Evolutionary conservation across 1,284 basidiomycete genomes (phyloP).

Genomic region (Xerocomus amazonicus): DNA sequence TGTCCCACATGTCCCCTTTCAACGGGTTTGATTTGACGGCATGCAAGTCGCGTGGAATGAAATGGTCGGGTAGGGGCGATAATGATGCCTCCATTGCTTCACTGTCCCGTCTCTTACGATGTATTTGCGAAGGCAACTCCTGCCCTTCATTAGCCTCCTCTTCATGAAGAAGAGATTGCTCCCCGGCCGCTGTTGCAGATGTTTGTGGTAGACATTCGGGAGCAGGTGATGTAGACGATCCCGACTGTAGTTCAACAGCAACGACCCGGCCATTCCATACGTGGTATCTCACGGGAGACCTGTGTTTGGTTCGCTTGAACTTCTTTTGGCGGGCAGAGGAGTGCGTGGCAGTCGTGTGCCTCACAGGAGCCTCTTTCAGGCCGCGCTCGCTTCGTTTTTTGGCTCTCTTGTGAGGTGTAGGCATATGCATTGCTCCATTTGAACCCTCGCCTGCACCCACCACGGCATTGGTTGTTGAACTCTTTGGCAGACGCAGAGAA

Average conservation of each 20-base stretch:
- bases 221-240: background rate
- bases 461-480: background rate
- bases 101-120: background rate
- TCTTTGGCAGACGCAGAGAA: background rate
- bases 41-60: background rate
- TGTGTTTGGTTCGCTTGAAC: background rate
- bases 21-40: background rate
- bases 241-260: background rate
- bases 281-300: conserved; percentile 7
- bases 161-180: background rate
- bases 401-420: conserved; percentile 2
- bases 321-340: background rate
- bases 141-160: background rate
- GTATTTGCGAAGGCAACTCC: background rate
- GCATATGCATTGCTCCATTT: background rate
- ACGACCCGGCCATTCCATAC: conserved; percentile 23
- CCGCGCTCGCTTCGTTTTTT: background rate
- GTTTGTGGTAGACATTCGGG: background rate
- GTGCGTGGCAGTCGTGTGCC: background rate
- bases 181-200: background rate
- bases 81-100: background rate
- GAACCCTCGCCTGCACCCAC: background rate
- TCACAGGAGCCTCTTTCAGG: background rate
- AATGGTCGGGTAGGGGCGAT: background rate
- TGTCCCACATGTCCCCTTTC: conserved; percentile 2